A percentile compares a stretch with the other conserved stretches of the same genome.
phyloP scores from a whole-genome alignment of 2,329 filamentous ascomycete genomes.

The Monilinia fructigena region DNA sequence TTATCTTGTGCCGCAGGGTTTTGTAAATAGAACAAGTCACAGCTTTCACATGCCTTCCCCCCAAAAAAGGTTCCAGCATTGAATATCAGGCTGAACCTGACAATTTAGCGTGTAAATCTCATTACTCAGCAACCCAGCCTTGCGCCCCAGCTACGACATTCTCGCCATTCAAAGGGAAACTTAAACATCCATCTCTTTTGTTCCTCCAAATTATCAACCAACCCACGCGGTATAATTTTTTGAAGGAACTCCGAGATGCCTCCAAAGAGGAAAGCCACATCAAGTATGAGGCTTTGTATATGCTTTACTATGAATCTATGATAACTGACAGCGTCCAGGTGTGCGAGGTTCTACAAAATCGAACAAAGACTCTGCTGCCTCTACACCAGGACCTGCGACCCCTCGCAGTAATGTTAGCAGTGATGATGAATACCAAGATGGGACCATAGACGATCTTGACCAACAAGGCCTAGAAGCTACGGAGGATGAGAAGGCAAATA shows the following conservation, averaged over 20 bases:
- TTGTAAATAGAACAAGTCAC: background rate
- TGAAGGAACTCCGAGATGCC: constrained; percentile 53
- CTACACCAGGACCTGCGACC: constrained; percentile 60
- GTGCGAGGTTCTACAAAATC: constrained; percentile 53
- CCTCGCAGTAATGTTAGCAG: constrained; percentile 56
- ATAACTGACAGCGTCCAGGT: constrained; percentile 43
- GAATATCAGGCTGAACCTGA: constrained; percentile 6
- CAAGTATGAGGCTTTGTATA: constrained; percentile 44
- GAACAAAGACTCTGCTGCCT: constrained; percentile 55
- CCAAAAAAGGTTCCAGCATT: background rate
- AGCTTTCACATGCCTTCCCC: constrained; percentile 6
- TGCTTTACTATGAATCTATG: constrained; percentile 32
- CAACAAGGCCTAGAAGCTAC: constrained; percentile 50
- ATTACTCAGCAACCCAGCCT: constrained; percentile 25
- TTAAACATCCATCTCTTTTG: constrained; percentile 17
- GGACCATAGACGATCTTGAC: constrained; percentile 14
- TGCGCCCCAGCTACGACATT: constrained; percentile 9
- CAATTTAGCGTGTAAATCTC: background rate
- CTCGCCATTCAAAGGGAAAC: constrained; percentile 7
- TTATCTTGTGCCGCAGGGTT: background rate
- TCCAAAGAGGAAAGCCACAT: constrained; percentile 66
- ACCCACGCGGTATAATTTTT: constrained; percentile 25
- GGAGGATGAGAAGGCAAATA: constrained; percentile 52
- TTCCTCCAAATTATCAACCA: constrained; percentile 22
- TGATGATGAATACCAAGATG: constrained; percentile 46